Conservation (phyloP, 1,284 basidiomycete genomes). For the Ceratobasidium sp. region DNA sequence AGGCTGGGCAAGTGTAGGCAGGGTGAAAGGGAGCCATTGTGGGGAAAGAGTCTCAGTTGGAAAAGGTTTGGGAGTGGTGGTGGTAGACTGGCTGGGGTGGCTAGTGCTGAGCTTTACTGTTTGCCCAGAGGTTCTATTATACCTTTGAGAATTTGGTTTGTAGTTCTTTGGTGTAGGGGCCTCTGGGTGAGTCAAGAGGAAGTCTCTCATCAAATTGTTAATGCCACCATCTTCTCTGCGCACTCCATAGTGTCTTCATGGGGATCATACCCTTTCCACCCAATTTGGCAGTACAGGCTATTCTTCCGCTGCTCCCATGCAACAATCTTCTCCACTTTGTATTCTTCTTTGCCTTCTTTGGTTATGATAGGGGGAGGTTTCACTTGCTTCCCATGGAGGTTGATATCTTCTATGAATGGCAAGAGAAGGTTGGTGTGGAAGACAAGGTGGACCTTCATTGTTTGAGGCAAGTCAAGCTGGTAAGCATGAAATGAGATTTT, state of each 20-base stretch:
- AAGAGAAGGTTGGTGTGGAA: slow-evolving; percentile 18
- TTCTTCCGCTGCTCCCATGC: background rate
- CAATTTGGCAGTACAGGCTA: background rate
- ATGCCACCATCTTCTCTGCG: background rate
- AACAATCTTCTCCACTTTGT: slow-evolving; percentile 28
- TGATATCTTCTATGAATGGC: slow-evolving; percentile 2
- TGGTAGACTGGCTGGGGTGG: too few relatives aligned
- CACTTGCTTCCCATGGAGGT: background rate
- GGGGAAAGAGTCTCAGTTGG: too few relatives aligned
- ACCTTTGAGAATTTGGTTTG: too few relatives aligned
- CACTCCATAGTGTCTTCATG: background rate
- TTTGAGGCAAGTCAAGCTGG: slow-evolving; percentile 9
- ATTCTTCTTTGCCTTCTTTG: slow-evolving; percentile 15
- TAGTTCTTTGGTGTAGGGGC: too few relatives aligned
- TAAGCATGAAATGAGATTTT: slow-evolving; percentile 19
- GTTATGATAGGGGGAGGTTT: slow-evolving; percentile 3
- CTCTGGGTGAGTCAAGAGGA: too few relatives aligned
- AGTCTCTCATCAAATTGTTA: too few relatives aligned
- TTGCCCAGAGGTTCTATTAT: too few relatives aligned
- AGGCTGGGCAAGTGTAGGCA: too few relatives aligned
- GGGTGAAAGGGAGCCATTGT: too few relatives aligned
- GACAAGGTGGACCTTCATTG: slow-evolving; percentile 27
- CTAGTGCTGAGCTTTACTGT: too few relatives aligned
- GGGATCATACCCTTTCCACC: background rate
- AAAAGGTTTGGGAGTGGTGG: too few relatives aligned